These are phyloP conservation scores for Saturnispora halmiae DNA, from an alignment of 805 yeast species.

Conservation along the genomic window DNA sequence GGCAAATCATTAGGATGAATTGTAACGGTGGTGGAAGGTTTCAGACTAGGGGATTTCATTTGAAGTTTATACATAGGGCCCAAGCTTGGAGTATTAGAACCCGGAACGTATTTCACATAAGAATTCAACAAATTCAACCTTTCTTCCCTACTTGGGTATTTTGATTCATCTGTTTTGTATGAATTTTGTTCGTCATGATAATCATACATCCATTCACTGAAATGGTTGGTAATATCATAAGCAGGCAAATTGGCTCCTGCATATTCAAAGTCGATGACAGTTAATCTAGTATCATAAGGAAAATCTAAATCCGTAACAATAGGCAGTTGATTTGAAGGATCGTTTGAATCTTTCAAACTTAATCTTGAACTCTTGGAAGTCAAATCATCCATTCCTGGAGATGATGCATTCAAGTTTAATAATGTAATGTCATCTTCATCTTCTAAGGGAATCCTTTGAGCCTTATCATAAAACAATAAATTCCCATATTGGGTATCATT, in stretches of 20 bases:
- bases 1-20: conserved; percentile 29
- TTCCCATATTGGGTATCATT: conserved; percentile 97
- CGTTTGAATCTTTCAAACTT: conserved; percentile 14
- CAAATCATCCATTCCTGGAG: conserved; percentile 13
- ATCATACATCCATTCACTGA: conserved; percentile 95
- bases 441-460: conserved; percentile 20
- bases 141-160: conserved; percentile 62
- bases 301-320: conserved; percentile 25
- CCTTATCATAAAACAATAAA: conserved; percentile 45
- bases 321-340: conserved; percentile 18
- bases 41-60: conserved; percentile 14
- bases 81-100: conserved; percentile 23
- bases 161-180: conserved; percentile 44
- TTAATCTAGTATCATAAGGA: conserved; percentile 54
- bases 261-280: conserved; percentile 94
- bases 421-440: conserved; percentile 21
- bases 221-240: conserved; percentile 86
- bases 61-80: conserved; percentile 14
- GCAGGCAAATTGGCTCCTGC: conserved; percentile 88
- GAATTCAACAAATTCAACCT: conserved; percentile 63
- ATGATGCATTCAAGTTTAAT: conserved; percentile 1
- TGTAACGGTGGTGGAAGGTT: conserved; percentile 22
- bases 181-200: conserved; percentile 55
- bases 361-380: conserved; percentile 15
- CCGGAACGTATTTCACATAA: conserved; percentile 58